Conservation (phyloP, 345 rosid species). For the Eucalyptus tenuipes region DNA sequence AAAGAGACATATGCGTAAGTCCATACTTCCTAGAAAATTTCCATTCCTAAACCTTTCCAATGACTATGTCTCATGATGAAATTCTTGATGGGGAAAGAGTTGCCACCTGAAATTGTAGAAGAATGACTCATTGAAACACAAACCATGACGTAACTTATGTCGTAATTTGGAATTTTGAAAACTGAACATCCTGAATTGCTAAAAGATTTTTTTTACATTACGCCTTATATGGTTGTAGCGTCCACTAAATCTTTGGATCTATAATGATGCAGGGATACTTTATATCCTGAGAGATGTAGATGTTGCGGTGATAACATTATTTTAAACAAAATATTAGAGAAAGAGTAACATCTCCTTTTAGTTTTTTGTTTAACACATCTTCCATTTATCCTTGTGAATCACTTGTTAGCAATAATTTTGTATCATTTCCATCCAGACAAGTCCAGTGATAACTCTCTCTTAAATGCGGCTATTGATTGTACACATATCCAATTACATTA, state of each 20-base stretch:
- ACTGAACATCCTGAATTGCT: not conserved
- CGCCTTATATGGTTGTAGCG: not conserved
- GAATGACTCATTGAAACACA: not conserved
- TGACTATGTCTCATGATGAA: not conserved
- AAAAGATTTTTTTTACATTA: not conserved
- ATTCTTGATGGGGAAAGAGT: not conserved
- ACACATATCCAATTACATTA: not conserved
- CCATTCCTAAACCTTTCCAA: not conserved
- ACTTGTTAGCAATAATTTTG: not conserved
- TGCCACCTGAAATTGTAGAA: not conserved
- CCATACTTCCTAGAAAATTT: not conserved
- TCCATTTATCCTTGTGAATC: not conserved
- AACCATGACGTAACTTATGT: not conserved
- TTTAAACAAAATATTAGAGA: not conserved
- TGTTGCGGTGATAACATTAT: not conserved
- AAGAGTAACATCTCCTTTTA: not conserved
- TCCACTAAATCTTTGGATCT: not conserved
- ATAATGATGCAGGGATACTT: not conserved
- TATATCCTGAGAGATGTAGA: not conserved
- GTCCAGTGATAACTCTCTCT: not conserved
- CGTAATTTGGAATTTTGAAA: not conserved
- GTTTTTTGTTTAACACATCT: not conserved
- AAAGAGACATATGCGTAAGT: not conserved
- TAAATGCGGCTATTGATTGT: not conserved
- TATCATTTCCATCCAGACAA: not conserved